Evolutionary conservation across 148 eudicot species (phyloP).

Genomic region (Diospyros lotus): DNA sequence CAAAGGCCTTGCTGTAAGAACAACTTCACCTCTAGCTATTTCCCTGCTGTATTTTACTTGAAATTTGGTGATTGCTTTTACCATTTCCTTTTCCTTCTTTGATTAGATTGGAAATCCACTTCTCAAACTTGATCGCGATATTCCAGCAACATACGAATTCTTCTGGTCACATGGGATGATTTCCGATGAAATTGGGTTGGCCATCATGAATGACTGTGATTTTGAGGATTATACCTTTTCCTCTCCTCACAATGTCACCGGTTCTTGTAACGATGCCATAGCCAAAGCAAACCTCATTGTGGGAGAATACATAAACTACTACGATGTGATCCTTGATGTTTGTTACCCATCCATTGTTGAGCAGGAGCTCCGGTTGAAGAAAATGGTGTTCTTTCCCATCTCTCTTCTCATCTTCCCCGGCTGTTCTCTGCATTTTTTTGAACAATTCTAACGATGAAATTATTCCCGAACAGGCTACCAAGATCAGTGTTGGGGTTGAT

Average conservation of each 20-base stretch:
- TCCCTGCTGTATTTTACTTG: background rate
- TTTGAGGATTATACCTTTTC: conserved; percentile 72
- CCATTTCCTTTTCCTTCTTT: background rate
- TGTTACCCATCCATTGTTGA: conserved; percentile 86
- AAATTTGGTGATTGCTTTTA: background rate
- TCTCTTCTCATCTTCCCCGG: background rate
- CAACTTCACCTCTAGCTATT: background rate
- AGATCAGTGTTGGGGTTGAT: conserved; percentile 86
- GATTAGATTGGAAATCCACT: conserved; percentile 91
- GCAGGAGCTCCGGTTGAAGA: conserved; percentile 72
- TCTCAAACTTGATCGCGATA: conserved; percentile 82
- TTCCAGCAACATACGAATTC: conserved; percentile 70
- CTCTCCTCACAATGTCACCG: conserved; percentile 63
- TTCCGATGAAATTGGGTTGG: conserved; percentile 79
- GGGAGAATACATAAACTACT: conserved; percentile 64
- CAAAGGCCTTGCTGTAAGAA: conserved; percentile 81
- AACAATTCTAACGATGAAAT: background rate
- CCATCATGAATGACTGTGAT: conserved; percentile 74
- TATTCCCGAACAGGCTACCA: conserved; percentile 58
- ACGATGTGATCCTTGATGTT: conserved; percentile 88
- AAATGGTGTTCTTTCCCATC: conserved; percentile 44
- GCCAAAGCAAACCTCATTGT: conserved; percentile 59
- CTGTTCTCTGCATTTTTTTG: background rate
- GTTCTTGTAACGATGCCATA: conserved; percentile 59
- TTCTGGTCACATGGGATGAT: conserved; percentile 99